These are phyloP conservation scores for Pichia sp. DNA, from an alignment of 1,139 yeast genomes.

Conservation along the genomic window DNA sequence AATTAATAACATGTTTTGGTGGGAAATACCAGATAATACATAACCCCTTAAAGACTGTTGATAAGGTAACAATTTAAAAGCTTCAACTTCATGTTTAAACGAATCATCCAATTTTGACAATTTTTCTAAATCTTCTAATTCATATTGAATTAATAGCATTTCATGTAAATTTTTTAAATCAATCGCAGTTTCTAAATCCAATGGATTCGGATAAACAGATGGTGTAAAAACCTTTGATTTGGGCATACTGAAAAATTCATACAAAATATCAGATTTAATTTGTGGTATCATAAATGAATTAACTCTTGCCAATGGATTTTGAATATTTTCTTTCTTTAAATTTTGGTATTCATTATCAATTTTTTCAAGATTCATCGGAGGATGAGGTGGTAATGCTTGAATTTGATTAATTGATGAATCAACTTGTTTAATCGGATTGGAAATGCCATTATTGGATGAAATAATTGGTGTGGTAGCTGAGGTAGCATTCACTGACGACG, in stretches of 20 bases:
- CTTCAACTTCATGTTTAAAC: constrained; percentile 36
- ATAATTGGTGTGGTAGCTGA: background rate
- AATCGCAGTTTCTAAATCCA: constrained; percentile 60
- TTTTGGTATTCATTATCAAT: constrained; percentile 20
- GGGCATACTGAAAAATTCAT: constrained; percentile 46
- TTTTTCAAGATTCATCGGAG: constrained; percentile 22
- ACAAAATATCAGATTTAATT: constrained; percentile 44
- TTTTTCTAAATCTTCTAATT: constrained; percentile 17
- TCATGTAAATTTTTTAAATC: constrained; percentile 44
- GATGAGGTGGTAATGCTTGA: constrained; percentile 26
- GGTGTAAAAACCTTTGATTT: constrained; percentile 63
- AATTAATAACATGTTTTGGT: constrained; percentile 58
- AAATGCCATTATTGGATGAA: background rate
- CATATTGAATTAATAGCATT: constrained; percentile 24
- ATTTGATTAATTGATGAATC: background rate
- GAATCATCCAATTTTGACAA: constrained; percentile 29
- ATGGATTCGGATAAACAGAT: constrained; percentile 65
- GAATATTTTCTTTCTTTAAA: constrained; percentile 38
- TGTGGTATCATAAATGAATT: constrained; percentile 57
- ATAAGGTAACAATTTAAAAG: constrained; percentile 51
- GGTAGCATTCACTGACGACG: background rate
- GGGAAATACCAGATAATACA: constrained; percentile 55
- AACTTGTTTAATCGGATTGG: background rate
- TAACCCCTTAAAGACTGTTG: constrained; percentile 65
- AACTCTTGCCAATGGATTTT: constrained; percentile 60